Percentiles rank a stretch among this genome's conserved stretches.
These are phyloP conservation scores for Penicillium sp. DNA, from an alignment of 2,329 filamentous ascomycete species.

Conservation along the genomic window DNA sequence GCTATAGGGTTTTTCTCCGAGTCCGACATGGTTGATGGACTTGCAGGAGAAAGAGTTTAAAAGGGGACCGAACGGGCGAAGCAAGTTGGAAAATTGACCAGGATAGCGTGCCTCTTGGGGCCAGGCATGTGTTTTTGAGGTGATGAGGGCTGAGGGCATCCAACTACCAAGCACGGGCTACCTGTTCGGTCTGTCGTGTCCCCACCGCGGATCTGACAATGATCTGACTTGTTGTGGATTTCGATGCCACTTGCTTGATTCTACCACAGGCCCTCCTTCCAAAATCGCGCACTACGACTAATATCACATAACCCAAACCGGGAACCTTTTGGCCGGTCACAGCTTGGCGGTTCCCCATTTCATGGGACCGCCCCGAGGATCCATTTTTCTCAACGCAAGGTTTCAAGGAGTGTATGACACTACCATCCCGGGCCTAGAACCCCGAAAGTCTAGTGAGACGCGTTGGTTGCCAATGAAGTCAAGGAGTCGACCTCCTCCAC, in stretches of 20 bases:
- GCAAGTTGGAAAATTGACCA: constrained; percentile 20
- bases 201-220: background rate
- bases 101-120: background rate
- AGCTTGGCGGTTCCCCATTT: background rate
- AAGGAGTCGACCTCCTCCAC: constrained; percentile 5
- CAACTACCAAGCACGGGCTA: background rate
- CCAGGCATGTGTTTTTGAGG: background rate
- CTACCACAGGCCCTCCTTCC: background rate
- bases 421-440: constrained; percentile 8
- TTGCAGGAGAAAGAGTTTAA: constrained; percentile 12
- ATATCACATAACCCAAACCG: background rate
- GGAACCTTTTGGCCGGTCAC: background rate
- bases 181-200: background rate
- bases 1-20: constrained; percentile 18
- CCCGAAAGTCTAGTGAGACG: constrained; percentile 6
- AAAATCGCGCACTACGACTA: background rate
- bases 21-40: constrained; percentile 16
- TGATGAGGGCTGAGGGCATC: background rate
- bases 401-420: constrained; percentile 14
- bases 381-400: background rate
- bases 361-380: background rate
- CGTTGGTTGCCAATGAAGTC: constrained; percentile 13
- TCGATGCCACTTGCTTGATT: background rate
- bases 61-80: constrained; percentile 14
- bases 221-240: background rate